phyloP scores from a whole-genome alignment of 2,329 filamentous ascomycete species.

The Periconia sp. region DNA sequence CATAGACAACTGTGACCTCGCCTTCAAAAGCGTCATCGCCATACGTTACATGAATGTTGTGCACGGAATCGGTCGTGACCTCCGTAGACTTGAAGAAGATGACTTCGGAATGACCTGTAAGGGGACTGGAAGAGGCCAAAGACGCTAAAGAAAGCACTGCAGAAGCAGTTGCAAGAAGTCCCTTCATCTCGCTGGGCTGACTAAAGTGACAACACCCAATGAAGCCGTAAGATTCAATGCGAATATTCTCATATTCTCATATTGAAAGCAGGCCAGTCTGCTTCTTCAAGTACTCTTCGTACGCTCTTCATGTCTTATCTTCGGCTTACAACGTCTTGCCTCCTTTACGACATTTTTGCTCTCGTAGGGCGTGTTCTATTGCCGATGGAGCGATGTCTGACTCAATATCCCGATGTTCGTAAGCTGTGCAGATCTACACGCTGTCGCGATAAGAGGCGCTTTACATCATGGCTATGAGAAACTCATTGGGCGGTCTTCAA shows the following conservation, averaged over 20 bases:
- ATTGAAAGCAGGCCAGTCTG: no score
- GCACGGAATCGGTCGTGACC: constrained; percentile 50
- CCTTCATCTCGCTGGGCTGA: constrained; percentile 29
- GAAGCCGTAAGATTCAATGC: no score
- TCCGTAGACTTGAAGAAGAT: constrained; percentile 40
- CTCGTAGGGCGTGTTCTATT: not conserved
- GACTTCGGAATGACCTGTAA: constrained; percentile 26
- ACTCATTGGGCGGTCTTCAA: constrained; percentile 5
- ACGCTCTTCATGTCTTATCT: no score
- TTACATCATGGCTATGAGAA: constrained; percentile 1
- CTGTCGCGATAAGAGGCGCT: not conserved
- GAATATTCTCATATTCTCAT: no score
- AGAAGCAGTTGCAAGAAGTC: constrained; percentile 31
- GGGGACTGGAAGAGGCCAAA: not conserved
- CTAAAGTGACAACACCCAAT: no score
- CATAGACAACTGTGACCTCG: constrained; percentile 53
- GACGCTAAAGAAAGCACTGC: constrained; percentile 27
- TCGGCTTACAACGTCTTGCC: not conserved
- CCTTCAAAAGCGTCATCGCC: constrained; percentile 50
- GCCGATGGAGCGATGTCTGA: no score
- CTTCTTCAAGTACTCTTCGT: no score
- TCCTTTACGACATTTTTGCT: not conserved
- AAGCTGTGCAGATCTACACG: no score
- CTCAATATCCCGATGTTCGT: no score
- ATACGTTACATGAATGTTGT: constrained; percentile 58